These are phyloP conservation scores for Ceratobasidium sp. DNA, from an alignment of 1,284 basidiomycete genomes.

Conservation along the genomic window DNA sequence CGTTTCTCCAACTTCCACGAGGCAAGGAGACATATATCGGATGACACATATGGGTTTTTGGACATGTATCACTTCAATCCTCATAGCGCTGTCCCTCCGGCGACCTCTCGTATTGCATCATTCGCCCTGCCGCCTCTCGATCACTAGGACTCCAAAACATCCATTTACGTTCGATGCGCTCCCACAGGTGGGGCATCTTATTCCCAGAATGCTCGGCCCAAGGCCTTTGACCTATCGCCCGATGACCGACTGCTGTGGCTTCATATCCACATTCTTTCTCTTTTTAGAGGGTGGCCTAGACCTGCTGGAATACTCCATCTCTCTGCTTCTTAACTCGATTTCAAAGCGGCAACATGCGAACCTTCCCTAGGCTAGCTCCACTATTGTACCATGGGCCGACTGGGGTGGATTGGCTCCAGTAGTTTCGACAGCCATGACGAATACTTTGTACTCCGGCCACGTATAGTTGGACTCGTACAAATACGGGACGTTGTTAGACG, in stretches of 20 bases:
- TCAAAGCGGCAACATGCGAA: not conserved
- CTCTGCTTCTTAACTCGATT: not conserved
- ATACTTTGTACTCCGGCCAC: too few relatives aligned
- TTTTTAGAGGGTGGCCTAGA: not conserved
- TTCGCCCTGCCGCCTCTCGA: constrained; percentile 5
- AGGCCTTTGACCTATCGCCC: not conserved
- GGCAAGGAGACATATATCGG: not conserved
- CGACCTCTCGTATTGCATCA: constrained; percentile 9
- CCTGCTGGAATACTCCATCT: constrained; percentile 1
- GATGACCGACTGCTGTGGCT: constrained; percentile 22
- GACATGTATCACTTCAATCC: constrained; percentile 8
- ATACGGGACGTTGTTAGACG: too few relatives aligned
- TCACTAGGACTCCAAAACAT: not conserved
- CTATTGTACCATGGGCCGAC: too few relatives aligned
- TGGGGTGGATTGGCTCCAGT: too few relatives aligned
- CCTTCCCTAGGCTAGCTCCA: not conserved
- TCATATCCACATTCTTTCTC: not conserved
- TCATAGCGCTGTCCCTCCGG: not conserved
- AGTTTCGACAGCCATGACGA: too few relatives aligned
- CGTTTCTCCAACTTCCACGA: not conserved
- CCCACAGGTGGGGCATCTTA: constrained; percentile 11
- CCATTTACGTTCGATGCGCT: not conserved
- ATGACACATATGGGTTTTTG: not conserved
- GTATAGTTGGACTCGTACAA: too few relatives aligned
- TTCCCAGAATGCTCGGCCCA: not conserved